Percentiles rank a stretch among this genome's conserved stretches.
Evolutionary conservation across 1,284 basidiomycete genomes (phyloP).

Genomic region (Naganishia cerealis): DNA sequence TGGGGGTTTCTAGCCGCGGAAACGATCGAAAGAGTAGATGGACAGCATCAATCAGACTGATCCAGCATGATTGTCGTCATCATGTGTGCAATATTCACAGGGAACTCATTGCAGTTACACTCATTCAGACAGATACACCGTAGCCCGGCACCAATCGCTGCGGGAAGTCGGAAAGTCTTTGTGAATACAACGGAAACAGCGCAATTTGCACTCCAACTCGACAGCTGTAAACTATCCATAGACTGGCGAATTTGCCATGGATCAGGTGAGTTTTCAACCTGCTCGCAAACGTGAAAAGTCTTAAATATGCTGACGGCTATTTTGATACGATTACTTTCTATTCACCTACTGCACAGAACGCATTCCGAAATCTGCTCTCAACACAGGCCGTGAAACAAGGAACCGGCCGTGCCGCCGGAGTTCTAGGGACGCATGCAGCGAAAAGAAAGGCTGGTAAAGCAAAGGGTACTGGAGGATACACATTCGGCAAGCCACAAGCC

Average conservation of each 20-base stretch:
- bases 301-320: not conserved
- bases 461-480: constrained; percentile 11
- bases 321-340: not conserved
- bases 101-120: too few relatives aligned
- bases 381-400: constrained; percentile 15
- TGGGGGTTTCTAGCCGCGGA: too few relatives aligned
- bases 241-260: not conserved
- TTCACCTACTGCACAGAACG: constrained; percentile 5
- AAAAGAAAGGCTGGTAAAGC: constrained; percentile 25
- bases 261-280: not conserved
- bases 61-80: too few relatives aligned
- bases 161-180: too few relatives aligned
- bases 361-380: constrained; percentile 33
- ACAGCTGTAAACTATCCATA: not conserved
- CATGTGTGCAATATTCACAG: too few relatives aligned
- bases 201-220: not conserved
- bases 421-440: constrained; percentile 31
- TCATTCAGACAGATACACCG: too few relatives aligned
- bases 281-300: not conserved
- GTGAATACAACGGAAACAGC: not conserved
- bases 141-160: too few relatives aligned
- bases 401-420: constrained; percentile 30
- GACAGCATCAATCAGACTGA: too few relatives aligned
- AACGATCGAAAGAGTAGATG: too few relatives aligned
- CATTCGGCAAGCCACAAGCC: constrained; percentile 3